phyloP scores from a whole-genome alignment of 495 filamentous ascomycete species.

The Lepraria neglecta region DNA sequence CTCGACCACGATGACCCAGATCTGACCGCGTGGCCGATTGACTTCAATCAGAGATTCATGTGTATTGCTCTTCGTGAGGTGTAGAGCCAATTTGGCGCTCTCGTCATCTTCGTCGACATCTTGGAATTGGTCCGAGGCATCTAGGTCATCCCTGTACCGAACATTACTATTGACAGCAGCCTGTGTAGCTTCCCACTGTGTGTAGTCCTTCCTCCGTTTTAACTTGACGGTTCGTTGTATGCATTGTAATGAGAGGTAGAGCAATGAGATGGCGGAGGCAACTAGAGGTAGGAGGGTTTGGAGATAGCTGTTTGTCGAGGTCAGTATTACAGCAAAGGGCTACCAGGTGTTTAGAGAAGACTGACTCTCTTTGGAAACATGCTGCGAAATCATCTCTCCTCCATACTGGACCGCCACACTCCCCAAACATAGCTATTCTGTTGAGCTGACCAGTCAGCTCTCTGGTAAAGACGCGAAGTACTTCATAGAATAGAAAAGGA shows the following conservation, averaged over 20 bases:
- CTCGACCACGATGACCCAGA: constrained; percentile 63
- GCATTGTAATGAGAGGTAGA: constrained; percentile 54
- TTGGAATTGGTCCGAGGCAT: constrained; percentile 17
- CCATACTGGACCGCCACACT: constrained; percentile 79
- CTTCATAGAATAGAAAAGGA: not conserved
- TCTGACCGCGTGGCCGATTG: constrained; percentile 68
- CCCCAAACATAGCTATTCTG: constrained; percentile 52
- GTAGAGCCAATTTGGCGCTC: constrained; percentile 57
- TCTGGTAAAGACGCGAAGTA: not conserved
- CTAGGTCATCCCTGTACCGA: constrained; percentile 38
- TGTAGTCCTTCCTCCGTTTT: constrained; percentile 47
- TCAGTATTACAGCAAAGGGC: constrained; percentile 20
- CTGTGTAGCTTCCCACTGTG: constrained; percentile 39
- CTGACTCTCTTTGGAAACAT: constrained; percentile 88
- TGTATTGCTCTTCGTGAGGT: constrained; percentile 54
- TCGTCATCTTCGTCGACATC: constrained; percentile 52
- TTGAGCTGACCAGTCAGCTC: not conserved
- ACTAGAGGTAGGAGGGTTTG: constrained; percentile 75
- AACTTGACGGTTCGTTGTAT: constrained; percentile 42
- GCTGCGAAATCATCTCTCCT: constrained; percentile 75
- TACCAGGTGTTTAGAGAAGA: constrained; percentile 12
- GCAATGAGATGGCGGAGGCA: constrained; percentile 60
- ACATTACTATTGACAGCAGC: constrained; percentile 32
- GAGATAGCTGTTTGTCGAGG: constrained; percentile 59
- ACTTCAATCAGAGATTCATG: constrained; percentile 65